Evolutionary conservation across 225 moss, liverwort and hornwort species (phyloP).

Genomic region (Ulota crispa): DNA sequence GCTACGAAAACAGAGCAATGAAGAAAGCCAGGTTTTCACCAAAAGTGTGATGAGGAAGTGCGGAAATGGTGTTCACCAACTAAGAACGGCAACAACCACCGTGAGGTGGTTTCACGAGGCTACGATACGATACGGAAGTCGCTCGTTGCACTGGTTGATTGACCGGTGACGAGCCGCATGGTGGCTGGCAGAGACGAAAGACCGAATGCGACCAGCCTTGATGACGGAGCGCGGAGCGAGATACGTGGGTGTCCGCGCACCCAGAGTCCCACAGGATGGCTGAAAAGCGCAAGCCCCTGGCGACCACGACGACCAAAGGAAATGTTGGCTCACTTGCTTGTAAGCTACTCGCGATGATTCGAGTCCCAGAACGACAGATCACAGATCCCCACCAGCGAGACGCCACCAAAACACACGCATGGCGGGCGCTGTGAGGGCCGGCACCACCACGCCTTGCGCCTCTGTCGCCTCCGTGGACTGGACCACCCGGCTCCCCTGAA

Average conservation of each 20-base stretch:
- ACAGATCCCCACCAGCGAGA: neutral
- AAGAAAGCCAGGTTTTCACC: neutral
- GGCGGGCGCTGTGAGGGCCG: neutral
- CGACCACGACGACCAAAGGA: conserved; percentile 1
- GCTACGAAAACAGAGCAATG: neutral
- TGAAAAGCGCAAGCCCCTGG: conserved; percentile 10
- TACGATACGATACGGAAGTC: neutral
- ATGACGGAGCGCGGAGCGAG: neutral
- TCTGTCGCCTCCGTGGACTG: neutral
- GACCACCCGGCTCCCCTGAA: neutral
- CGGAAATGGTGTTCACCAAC: neutral
- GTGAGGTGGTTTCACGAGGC: neutral
- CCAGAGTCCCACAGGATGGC: neutral
- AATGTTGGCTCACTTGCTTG: neutral
- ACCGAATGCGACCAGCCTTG: neutral
- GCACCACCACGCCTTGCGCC: neutral
- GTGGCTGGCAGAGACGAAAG: neutral
- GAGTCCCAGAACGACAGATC: neutral
- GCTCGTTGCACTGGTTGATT: neutral
- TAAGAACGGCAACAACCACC: neutral
- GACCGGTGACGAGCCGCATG: neutral
- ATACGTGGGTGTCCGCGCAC: neutral
- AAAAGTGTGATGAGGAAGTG: neutral
- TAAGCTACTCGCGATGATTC: neutral
- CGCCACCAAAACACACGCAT: neutral